Evolutionary conservation across 768 basidiomycete species (phyloP), one percentile per base, ranked within the genome.

Genomic region (Panaeolus cyanescens): DNA sequence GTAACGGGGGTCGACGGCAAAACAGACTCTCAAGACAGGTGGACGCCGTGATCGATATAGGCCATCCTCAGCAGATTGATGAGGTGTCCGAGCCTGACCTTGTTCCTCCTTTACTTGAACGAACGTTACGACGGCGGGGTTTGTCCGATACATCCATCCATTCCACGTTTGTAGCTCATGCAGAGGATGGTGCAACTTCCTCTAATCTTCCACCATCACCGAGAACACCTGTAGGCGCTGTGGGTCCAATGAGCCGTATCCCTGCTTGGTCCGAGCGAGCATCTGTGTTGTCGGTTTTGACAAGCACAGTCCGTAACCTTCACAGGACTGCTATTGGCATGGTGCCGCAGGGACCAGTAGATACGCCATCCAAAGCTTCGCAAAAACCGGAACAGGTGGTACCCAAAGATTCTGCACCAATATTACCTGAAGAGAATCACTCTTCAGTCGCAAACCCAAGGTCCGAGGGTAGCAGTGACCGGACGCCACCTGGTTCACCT

Each of bases 121-220:
- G 87, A 20, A 86, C 88, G 17, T 77, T 95, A 6, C 85, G 86
- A 36, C 83, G 90, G 30, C 84, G 96, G 58, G 94, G 95, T 2
- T 74, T 97, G 55, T 94, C 92, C 1, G 96, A 98, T 71, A 96
- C 95, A 0, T 96, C 93, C 1, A 95, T 98, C 62, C 92, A 88
- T 63, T 90, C 93, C 4, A 93, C 93, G 0, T 96, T 92, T 74
- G 77, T 87, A 62, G 80, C 75, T 58, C 84, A 90, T 54, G 78
- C 72, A 4, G 79, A 79, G n/a, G 75, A 77, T 31, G 56, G 28
- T 30, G 13, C 56, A 62, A 12, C 31, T 55, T n/a, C 54, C 66
- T 17, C 59, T 59, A 5, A 42, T 59, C 31, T 60, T 58, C 66
- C 67, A 10, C 56, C 64, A 0, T 71, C 68, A n/a, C 69, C 69